phyloP scores from a whole-genome alignment of 2,329 filamentous ascomycete species.

The Falciphora oryzae region DNA sequence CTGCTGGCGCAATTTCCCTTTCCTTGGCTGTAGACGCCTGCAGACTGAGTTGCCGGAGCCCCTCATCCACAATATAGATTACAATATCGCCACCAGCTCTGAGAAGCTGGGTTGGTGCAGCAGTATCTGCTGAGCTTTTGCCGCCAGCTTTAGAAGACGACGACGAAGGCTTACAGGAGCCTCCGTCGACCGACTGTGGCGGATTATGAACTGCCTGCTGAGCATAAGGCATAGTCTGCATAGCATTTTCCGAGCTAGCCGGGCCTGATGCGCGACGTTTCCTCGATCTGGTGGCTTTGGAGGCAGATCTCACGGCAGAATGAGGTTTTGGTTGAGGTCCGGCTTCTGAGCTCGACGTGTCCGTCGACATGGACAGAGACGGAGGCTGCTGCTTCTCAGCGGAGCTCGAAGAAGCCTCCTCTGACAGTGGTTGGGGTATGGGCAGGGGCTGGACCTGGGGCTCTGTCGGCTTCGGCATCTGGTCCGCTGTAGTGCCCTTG shows the following conservation, averaged over 20 bases:
- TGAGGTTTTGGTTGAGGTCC: neutral
- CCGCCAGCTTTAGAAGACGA: neutral
- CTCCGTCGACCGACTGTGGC: neutral
- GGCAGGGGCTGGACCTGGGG: no score
- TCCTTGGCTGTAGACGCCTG: neutral
- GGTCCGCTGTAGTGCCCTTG: no score
- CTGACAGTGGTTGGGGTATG: neutral
- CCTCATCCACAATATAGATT: constrained; percentile 8
- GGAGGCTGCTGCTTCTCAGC: neutral
- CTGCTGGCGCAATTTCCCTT: neutral
- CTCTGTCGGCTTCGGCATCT: no score
- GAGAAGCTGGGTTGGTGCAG: neutral
- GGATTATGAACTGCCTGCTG: neutral
- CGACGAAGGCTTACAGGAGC: neutral
- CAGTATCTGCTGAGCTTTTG: neutral
- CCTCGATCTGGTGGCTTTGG: neutral
- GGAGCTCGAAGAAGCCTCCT: neutral
- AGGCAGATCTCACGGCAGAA: no score
- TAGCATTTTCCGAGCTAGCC: neutral
- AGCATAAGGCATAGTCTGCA: neutral
- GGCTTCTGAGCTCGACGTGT: neutral
- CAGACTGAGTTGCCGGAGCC: constrained; percentile 1
- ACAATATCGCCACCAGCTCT: neutral
- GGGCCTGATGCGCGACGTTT: neutral
- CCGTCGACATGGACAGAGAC: neutral